Conservation (phyloP, 1,284 basidiomycete species). For the Microbotryomycetes sp. region DNA sequence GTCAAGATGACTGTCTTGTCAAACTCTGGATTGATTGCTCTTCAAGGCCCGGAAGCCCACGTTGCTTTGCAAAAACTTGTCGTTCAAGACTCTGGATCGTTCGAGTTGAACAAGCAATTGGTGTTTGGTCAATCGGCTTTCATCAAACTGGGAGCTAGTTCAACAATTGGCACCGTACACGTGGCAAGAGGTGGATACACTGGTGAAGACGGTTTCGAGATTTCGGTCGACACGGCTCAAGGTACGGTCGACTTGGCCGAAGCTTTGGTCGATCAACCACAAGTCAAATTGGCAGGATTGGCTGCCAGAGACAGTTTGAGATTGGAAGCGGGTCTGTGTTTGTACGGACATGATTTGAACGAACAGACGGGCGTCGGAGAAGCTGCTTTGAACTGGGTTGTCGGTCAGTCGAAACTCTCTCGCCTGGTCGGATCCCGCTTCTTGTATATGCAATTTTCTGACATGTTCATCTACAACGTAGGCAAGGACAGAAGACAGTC, state of each 20-base stretch:
- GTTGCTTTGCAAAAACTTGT: constrained; percentile 65
- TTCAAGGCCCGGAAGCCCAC: constrained; percentile 72
- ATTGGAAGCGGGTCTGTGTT: constrained; percentile 95
- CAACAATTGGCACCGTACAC: constrained; percentile 55
- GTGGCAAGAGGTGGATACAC: constrained; percentile 97
- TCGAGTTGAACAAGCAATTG: constrained; percentile 56
- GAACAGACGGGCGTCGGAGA: constrained; percentile 73
- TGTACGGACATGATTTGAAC: constrained; percentile 91
- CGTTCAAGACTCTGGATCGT: constrained; percentile 53
- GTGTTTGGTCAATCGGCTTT: constrained; percentile 75
- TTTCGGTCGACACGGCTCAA: constrained; percentile 35
- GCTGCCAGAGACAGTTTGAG: constrained; percentile 89
- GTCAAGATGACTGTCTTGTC: constrained; percentile 78
- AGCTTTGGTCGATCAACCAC: constrained; percentile 36
- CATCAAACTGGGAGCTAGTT: constrained; percentile 54
- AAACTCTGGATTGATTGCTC: constrained; percentile 77
- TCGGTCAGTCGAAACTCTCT: constrained; percentile 51
- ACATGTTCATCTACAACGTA: constrained; percentile 29
- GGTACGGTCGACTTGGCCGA: constrained; percentile 13
- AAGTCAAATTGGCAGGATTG: constrained; percentile 80
- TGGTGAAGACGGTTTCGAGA: constrained; percentile 97
- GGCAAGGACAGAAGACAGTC: constrained; percentile 70
- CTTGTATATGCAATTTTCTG: background rate
- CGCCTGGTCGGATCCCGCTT: background rate
- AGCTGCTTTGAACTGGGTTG: constrained; percentile 85